Conservation (phyloP, 768 basidiomycete species). For the Termitomyces sp. region DNA sequence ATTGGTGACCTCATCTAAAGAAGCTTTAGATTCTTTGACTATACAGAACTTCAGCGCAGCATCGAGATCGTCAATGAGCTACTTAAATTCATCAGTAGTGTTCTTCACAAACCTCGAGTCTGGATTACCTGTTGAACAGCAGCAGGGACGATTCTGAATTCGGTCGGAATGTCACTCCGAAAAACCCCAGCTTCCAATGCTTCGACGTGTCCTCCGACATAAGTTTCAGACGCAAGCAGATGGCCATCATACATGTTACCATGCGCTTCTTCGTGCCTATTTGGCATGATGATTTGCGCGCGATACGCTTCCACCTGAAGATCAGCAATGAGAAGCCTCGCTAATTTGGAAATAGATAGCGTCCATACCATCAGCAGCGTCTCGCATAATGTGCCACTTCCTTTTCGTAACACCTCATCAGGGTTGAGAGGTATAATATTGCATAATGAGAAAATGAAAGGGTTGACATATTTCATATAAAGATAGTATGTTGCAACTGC, state of each 20-base stretch:
- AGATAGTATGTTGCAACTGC: conserved; percentile 99
- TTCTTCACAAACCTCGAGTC: conserved; percentile 1
- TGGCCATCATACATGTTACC: conserved; percentile 95
- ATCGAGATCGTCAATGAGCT: conserved; percentile 95
- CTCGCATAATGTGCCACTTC: conserved; percentile 95
- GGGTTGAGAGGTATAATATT: conserved; percentile 98
- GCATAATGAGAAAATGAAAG: conserved; percentile 98
- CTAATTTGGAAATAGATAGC: conserved; percentile 4
- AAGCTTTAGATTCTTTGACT: conserved; percentile 75
- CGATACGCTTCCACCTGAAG: conserved; percentile 91
- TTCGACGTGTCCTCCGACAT: conserved; percentile 98
- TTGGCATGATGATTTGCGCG: conserved; percentile 94
- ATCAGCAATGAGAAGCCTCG: conserved; percentile 2
- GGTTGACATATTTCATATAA: conserved; percentile 99
- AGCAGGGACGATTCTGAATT: conserved; percentile 90
- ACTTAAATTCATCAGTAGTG: conserved; percentile 3
- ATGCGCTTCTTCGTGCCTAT: conserved; percentile 90
- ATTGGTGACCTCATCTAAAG: conserved; percentile 84
- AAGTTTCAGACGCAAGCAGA: conserved; percentile 94
- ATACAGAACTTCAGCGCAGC: conserved; percentile 89
- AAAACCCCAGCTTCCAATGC: conserved; percentile 98
- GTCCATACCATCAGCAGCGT: conserved; percentile 93
- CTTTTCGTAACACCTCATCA: conserved; percentile 95
- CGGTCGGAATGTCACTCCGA: conserved; percentile 89
- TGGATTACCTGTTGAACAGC: conserved; percentile 74